Conservation (phyloP, 352 stramenopile genomes). For the Phytophthora foliorum region DNA sequence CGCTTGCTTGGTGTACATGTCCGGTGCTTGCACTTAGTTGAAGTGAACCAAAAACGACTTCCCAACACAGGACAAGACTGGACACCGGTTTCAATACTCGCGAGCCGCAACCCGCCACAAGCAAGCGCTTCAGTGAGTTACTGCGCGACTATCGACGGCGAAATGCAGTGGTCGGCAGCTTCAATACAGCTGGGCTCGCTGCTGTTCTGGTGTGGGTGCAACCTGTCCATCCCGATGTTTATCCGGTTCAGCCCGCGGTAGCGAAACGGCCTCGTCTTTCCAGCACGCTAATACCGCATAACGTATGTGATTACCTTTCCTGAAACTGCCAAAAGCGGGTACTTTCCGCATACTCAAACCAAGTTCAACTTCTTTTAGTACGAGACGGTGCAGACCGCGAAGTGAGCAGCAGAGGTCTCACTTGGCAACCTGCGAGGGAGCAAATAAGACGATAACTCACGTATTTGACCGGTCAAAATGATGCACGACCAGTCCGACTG, state of each 20-base stretch:
- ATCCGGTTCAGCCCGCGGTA: background rate
- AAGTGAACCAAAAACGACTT: no score
- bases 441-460: no score
- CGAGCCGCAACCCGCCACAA: constrained; percentile 10
- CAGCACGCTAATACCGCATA: background rate
- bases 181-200: constrained; percentile 31
- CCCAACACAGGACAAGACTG: no score
- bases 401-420: constrained; percentile 25
- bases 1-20: constrained; percentile 19
- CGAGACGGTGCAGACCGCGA: no score
- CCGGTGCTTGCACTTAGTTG: constrained; percentile 22
- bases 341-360: constrained; percentile 8
- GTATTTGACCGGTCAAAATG: constrained; percentile 7
- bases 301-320: constrained; percentile 18
- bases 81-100: constrained; percentile 27
- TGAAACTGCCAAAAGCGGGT: background rate
- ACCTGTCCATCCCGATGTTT: constrained; percentile 17
- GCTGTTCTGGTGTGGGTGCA: background rate
- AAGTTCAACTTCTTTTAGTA: constrained; percentile 25
- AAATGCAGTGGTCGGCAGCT: constrained; percentile 1
- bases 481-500: constrained; percentile 33
- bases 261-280: constrained; percentile 8
- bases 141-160: constrained; percentile 20
- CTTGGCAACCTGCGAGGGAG: constrained; percentile 9
- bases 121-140: background rate